Conservation (phyloP, 257 asterid genomes). For the Linaria vulgaris region DNA sequence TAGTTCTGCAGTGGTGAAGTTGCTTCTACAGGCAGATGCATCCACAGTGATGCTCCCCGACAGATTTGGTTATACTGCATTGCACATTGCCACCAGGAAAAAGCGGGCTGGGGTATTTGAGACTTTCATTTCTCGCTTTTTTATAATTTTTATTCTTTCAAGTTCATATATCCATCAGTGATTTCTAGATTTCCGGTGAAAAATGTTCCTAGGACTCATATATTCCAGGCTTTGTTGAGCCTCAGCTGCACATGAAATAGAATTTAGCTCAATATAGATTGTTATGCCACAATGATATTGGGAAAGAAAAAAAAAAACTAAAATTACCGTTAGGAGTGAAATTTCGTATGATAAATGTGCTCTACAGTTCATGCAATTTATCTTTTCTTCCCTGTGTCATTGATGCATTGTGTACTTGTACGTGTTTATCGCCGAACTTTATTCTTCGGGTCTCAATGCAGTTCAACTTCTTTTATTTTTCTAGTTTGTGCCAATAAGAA, state of each 20-base stretch:
- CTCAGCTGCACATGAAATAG: not conserved
- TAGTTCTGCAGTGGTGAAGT: conserved; percentile 45
- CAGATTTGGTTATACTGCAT: conserved; percentile 45
- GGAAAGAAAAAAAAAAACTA: too few species aligned
- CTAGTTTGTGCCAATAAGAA: too few species aligned
- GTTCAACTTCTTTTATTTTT: too few species aligned
- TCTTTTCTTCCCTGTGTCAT: not conserved
- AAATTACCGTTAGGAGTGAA: not conserved
- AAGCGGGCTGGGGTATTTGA: conserved; percentile 50
- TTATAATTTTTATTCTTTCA: not conserved
- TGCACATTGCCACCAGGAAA: conserved; percentile 53
- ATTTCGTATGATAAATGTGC: too few species aligned
- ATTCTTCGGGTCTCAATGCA: too few species aligned
- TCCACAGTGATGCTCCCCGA: conserved; percentile 59
- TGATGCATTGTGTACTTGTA: not conserved
- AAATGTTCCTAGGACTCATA: not conserved
- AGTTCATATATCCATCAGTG: not conserved
- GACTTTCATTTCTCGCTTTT: not conserved
- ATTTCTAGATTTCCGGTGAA: not conserved
- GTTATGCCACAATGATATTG: not conserved
- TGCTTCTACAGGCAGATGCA: conserved; percentile 55
- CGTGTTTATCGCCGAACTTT: not conserved
- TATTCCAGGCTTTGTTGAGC: not conserved
- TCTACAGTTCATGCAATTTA: not conserved
- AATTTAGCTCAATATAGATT: not conserved